phyloP scores from a whole-genome alignment of 768 basidiomycete genomes.

The Calocera cornea region DNA sequence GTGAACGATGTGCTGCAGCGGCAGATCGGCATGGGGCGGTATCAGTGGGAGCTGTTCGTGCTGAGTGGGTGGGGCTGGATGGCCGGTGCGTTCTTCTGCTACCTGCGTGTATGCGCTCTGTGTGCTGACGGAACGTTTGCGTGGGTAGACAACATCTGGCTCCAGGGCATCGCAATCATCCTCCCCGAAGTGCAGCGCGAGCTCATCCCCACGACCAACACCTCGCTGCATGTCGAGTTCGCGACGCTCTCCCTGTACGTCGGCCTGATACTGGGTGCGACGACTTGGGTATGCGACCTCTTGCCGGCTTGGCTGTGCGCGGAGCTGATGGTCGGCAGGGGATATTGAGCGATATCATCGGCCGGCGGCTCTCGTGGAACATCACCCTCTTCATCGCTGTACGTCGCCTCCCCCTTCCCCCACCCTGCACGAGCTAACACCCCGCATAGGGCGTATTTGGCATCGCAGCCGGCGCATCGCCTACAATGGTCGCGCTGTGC shows the following conservation, averaged over 20 bases:
- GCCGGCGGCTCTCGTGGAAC: conserved; percentile 12
- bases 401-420: background rate
- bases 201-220: conserved; percentile 27
- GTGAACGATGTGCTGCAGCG: background rate
- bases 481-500: conserved; percentile 34
- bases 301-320: background rate
- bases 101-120: conserved; percentile 10
- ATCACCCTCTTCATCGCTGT: conserved; percentile 27
- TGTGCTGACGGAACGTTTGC: too few species aligned
- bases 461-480: conserved; percentile 35
- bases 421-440: conserved; percentile 9
- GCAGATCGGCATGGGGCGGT: conserved; percentile 36
- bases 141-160: conserved; percentile 26
- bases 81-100: conserved; percentile 29
- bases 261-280: conserved; percentile 38
- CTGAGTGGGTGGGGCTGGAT: conserved; percentile 38
- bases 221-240: conserved; percentile 26
- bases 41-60: conserved; percentile 36
- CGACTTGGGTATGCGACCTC: conserved; percentile 26
- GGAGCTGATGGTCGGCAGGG: background rate
- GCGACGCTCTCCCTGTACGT: conserved; percentile 36
- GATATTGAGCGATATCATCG: background rate
- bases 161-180: conserved; percentile 36
- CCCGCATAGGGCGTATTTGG: conserved; percentile 34
- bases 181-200: conserved; percentile 34